These are phyloP conservation scores for Knufia fluminis DNA, from an alignment of 2,329 filamentous ascomycete genomes.

Conservation along the genomic window DNA sequence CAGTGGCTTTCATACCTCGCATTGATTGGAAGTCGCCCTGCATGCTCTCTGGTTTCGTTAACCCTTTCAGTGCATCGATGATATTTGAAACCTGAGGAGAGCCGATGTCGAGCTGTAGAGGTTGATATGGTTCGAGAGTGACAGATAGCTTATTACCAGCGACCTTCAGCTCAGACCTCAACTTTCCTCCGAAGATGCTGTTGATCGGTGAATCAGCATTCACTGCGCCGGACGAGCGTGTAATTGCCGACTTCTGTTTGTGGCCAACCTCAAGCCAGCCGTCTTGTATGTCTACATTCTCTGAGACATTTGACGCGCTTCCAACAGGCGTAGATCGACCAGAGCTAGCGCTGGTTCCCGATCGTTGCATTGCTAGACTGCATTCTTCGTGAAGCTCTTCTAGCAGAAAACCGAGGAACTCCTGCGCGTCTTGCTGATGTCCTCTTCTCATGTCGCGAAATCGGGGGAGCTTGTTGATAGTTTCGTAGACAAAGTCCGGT, in stretches of 20 bases:
- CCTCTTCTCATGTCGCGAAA: constrained; percentile 92
- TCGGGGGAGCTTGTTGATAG: constrained; percentile 73
- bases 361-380: constrained; percentile 58
- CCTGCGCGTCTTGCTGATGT: constrained; percentile 95
- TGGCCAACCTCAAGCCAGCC: constrained; percentile 94
- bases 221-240: constrained; percentile 70
- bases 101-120: constrained; percentile 88
- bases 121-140: constrained; percentile 86
- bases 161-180: constrained; percentile 81
- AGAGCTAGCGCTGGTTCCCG: constrained; percentile 34
- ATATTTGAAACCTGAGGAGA: constrained; percentile 81
- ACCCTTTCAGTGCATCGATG: constrained; percentile 73
- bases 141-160: constrained; percentile 83
- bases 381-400: constrained; percentile 93
- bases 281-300: constrained; percentile 40
- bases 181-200: constrained; percentile 86
- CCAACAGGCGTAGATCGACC: constrained; percentile 37
- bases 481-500: constrained; percentile 91
- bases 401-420: constrained; percentile 87
- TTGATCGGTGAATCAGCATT: constrained; percentile 72
- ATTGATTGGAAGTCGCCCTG: constrained; percentile 76
- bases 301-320: constrained; percentile 37
- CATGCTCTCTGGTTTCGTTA: constrained; percentile 75
- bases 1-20: constrained; percentile 64
- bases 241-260: constrained; percentile 79